Percentiles rank a stretch among this genome's conserved stretches.
phyloP scores from a whole-genome alignment of 1,284 basidiomycete genomes.

The Ustilago sp. region DNA sequence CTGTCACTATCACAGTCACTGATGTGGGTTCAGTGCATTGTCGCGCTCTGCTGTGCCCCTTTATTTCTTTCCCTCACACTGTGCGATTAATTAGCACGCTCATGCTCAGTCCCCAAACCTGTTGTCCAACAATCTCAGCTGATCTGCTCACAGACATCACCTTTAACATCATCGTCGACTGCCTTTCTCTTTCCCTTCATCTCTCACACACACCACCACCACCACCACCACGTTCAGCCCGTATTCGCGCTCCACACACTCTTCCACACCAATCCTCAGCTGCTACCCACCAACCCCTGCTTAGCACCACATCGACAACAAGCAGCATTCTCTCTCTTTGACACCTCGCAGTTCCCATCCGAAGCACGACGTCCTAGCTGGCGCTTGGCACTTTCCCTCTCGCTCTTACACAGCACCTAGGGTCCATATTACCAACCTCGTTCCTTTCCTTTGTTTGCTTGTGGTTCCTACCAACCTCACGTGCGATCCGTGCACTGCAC shows the following conservation, averaged over 20 bases:
- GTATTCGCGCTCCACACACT: neutral
- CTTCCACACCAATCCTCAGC: neutral
- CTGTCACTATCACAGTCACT: too few species aligned
- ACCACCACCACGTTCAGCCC: neutral
- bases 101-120: too few species aligned
- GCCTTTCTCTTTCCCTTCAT: neutral
- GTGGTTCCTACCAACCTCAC: neutral
- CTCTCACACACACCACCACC: neutral
- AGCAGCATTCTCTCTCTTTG: neutral
- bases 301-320: neutral
- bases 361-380: neutral
- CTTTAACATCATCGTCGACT: neutral
- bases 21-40: neutral
- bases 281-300: neutral
- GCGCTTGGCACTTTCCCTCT: neutral
- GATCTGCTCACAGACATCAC: neutral
- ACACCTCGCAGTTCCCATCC: neutral
- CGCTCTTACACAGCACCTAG: neutral
- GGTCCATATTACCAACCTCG: neutral
- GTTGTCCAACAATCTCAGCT: too few species aligned
- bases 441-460: neutral
- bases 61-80: neutral
- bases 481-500: neutral
- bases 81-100: too few species aligned
- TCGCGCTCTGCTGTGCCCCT: neutral